These are phyloP conservation scores for Saccharomycodes ludwigii DNA, from an alignment of 805 yeast species.

Conservation along the genomic window DNA sequence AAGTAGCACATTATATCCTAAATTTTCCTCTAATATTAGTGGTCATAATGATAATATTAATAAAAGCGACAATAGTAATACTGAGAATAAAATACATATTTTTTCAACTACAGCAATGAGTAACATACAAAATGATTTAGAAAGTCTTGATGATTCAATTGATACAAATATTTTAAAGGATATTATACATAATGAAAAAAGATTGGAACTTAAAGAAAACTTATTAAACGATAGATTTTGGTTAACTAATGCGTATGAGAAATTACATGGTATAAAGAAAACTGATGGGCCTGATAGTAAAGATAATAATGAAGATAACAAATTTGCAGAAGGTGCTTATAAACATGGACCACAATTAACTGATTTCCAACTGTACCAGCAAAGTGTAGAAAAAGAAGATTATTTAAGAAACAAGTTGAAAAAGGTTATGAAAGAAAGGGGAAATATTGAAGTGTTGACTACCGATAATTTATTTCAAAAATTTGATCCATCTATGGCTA, in stretches of 20 bases:
- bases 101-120: neutral
- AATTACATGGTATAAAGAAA: constrained; percentile 6
- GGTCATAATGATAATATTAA: too few relatives aligned
- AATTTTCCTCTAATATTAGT: too few relatives aligned
- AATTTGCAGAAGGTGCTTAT: constrained; percentile 1
- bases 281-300: too few relatives aligned
- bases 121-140: neutral
- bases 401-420: constrained; percentile 19
- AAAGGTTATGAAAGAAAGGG: constrained; percentile 8
- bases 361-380: constrained; percentile 26
- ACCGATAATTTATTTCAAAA: constrained; percentile 9
- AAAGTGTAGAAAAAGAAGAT: constrained; percentile 23
- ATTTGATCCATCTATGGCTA: neutral
- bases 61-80: too few relatives aligned
- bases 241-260: constrained; percentile 11
- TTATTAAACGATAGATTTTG: constrained; percentile 14
- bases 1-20: constrained; percentile 1
- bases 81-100: too few relatives aligned
- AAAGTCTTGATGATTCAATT: constrained; percentile 4
- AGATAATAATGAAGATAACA: constrained; percentile 4
- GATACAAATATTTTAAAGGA: constrained; percentile 9
- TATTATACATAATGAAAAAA: constrained; percentile 11
- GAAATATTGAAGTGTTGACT: constrained; percentile 12
- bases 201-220: constrained; percentile 11
- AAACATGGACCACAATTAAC: constrained; percentile 3